Percentiles rank a stretch among this genome's conserved stretches.
phyloP scores from a whole-genome alignment of 2,329 filamentous ascomycete species.

The Pezizomycotina sp. region DNA sequence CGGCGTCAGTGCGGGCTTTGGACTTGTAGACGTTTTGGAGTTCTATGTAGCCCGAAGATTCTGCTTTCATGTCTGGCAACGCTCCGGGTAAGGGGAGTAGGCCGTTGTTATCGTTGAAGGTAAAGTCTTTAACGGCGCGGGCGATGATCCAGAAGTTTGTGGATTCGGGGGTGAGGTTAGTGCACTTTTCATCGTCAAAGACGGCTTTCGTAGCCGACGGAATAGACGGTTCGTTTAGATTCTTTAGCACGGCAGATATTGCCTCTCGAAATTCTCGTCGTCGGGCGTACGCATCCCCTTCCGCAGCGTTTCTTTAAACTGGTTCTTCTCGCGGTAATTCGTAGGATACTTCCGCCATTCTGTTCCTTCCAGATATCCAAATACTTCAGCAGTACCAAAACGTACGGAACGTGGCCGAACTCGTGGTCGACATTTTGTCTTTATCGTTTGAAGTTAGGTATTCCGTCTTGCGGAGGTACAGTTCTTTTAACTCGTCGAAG shows the following conservation, averaged over 20 bases:
- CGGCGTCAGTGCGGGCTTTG: constrained; percentile 47
- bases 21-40: constrained; percentile 85
- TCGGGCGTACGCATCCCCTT: constrained; percentile 52
- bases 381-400: constrained; percentile 67
- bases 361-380: constrained; percentile 60
- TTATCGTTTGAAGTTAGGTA: constrained; percentile 41
- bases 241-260: constrained; percentile 69
- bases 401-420: constrained; percentile 81
- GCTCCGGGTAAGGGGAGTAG: constrained; percentile 70
- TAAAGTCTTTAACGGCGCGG: constrained; percentile 57
- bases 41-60: constrained; percentile 73
- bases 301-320: constrained; percentile 57
- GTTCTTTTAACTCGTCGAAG: constrained; percentile 78
- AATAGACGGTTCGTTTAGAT: constrained; percentile 52
- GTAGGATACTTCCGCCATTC: constrained; percentile 54
- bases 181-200: constrained; percentile 51
- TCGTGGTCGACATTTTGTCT: constrained; percentile 49
- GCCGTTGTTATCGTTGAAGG: constrained; percentile 39
- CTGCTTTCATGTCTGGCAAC: constrained; percentile 93
- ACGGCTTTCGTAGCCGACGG: constrained; percentile 58
- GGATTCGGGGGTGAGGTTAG: constrained; percentile 33
- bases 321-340: constrained; percentile 70
- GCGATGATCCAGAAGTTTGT: constrained; percentile 81
- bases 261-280: constrained; percentile 95
- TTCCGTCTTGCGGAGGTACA: constrained; percentile 45